phyloP scores from a whole-genome alignment of 257 asterid genomes.

The Solanum infundibuliforme region DNA sequence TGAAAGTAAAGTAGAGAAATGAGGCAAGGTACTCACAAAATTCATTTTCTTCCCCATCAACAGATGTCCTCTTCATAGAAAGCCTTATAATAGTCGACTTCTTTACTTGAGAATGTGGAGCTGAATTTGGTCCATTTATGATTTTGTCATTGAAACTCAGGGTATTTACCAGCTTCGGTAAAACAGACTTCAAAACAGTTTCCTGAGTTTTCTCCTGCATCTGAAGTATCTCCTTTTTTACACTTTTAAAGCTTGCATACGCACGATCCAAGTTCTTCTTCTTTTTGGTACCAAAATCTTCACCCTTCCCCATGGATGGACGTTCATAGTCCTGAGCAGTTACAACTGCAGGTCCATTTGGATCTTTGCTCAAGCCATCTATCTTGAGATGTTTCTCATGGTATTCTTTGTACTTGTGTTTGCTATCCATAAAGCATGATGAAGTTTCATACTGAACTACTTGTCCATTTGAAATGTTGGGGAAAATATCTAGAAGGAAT shows the following conservation, averaged over 20 bases:
- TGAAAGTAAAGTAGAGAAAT: background rate
- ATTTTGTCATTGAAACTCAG: slow-evolving; percentile 62
- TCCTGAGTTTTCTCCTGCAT: slow-evolving; percentile 38
- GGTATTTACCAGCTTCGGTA: slow-evolving; percentile 61
- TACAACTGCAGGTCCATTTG: slow-evolving; percentile 23
- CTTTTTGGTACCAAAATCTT: slow-evolving; percentile 29
- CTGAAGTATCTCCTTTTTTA: slow-evolving; percentile 37
- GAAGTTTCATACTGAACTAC: slow-evolving; percentile 63
- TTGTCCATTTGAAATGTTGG: slow-evolving; percentile 52
- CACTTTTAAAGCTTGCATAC: slow-evolving; percentile 39
- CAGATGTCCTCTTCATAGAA: slow-evolving; percentile 64
- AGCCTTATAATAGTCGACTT: slow-evolving; percentile 71
- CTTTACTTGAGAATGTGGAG: slow-evolving; percentile 45
- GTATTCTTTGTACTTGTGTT: slow-evolving; percentile 37
- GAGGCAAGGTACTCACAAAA: slow-evolving; percentile 31
- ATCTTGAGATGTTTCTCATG: slow-evolving; percentile 42
- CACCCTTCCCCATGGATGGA: slow-evolving; percentile 25
- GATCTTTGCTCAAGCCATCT: slow-evolving; percentile 32
- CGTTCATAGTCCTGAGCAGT: slow-evolving; percentile 30
- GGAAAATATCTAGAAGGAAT: slow-evolving; percentile 34
- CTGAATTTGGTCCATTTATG: slow-evolving; percentile 21
- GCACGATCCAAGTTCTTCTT: slow-evolving; percentile 45
- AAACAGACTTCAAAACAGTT: slow-evolving; percentile 50
- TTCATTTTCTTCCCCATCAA: slow-evolving; percentile 61
- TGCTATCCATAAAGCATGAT: slow-evolving; percentile 48